Evolutionary conservation across 2,329 filamentous ascomycete species (phyloP).

Genomic region (Scopulariopsis brevicaulis): DNA sequence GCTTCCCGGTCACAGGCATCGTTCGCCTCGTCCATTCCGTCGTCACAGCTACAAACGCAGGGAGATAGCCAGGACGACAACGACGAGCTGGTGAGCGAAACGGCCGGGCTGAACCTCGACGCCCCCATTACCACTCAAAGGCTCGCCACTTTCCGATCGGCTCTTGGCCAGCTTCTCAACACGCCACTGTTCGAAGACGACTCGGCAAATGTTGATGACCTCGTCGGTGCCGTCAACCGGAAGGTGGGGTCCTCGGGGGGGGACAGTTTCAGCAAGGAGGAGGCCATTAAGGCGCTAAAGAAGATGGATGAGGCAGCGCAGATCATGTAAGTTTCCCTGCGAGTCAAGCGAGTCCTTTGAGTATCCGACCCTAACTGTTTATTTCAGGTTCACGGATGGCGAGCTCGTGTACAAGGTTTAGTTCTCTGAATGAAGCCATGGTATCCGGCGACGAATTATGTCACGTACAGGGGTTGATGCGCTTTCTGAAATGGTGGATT

Average conservation of each 20-base stretch:
- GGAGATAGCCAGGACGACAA: conserved; percentile 28
- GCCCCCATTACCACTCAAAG: conserved; percentile 48
- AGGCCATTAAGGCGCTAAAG: conserved; percentile 67
- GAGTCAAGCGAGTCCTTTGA: not conserved
- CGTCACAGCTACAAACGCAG: conserved; percentile 52
- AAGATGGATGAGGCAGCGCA: conserved; percentile 75
- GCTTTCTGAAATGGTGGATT: not conserved
- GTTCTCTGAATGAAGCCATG: not conserved
- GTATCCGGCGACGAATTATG: not conserved
- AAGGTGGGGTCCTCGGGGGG: conserved; percentile 43
- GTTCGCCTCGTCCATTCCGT: conserved; percentile 69
- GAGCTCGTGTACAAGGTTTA: conserved; percentile 62
- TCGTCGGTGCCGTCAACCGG: conserved; percentile 71
- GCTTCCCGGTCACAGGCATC: conserved; percentile 39
- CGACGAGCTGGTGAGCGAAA: conserved; percentile 27
- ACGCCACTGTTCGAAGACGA: conserved; percentile 75
- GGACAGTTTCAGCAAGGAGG: conserved; percentile 54
- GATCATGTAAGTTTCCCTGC: conserved; percentile 66
- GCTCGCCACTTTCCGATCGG: conserved; percentile 63
- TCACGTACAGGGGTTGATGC: not conserved
- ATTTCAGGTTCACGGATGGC: conserved; percentile 45
- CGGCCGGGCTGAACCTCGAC: conserved; percentile 27
- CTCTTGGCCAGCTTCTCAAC: conserved; percentile 74
- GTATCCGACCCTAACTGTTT: conserved; percentile 10
- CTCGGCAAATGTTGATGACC: conserved; percentile 59